Evolutionary conservation across 2,329 filamentous ascomycete genomes (phyloP), one percentile per base, ranked within the genome.

Genomic region (Xylariaceae sp.): DNA sequence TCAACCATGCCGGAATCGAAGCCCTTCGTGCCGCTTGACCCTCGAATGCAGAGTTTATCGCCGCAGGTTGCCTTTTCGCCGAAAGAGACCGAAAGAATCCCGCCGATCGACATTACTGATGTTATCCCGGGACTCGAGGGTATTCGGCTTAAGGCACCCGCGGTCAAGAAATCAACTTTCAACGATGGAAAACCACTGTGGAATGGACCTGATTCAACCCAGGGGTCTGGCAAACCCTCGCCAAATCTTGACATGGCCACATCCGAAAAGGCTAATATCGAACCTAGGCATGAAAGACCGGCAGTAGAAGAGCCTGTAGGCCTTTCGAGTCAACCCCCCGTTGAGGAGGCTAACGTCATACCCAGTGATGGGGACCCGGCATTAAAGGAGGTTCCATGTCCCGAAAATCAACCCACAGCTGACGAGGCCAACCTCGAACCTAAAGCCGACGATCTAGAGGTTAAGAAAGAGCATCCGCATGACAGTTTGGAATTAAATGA

Each of bases 41-140:
- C 77, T 34, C 75, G 76, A 45, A 79, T 77, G 68, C 76, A 80
- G 59, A 72, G 73, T 4, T 65, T 71, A 39, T 72, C 74, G 6
- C 73, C 75, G 4, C 66, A 55, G 15, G 52, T 51, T 35, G 39
- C 18, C 2, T 56, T 66, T 9, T 61, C 65, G 11, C 56, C 56
- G 51, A 13, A 66, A 8, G 55, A 72, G 17, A 72, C 74, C 50
- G 70, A 70, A 3, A 74, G 72, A 13, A 70, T 78, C 1, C 77
- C 79, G 3, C 76, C 80, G 34, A 82, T 86, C 54, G 83, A 86
- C 60, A 79, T 86, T 8, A 77, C 80, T 49, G 78, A 81, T 60
- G 80, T 85, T 30, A 78, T 85, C 64, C 81, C 82, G 2, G 78
- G 80, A 35, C 73, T 86, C n/a, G 84, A 86, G 67, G 82, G 83